These are phyloP conservation scores for Leccinum rimulosum DNA, from an alignment of 768 basidiomycete genomes.

Conservation along the genomic window DNA sequence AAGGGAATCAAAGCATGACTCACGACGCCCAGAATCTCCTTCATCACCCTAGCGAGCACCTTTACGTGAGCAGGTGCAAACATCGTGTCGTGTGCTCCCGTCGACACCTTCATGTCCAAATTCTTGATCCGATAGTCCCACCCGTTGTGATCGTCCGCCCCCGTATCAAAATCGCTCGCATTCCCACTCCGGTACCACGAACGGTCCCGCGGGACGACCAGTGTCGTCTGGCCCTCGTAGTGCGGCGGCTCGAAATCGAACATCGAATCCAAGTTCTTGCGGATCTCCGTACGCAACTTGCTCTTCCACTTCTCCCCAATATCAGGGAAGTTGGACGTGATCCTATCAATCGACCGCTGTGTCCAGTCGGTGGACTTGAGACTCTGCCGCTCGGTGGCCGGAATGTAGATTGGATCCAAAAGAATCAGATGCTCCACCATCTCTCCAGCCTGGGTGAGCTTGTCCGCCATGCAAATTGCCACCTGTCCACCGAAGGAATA, in stretches of 20 bases:
- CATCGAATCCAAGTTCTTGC: slow-evolving; percentile 33
- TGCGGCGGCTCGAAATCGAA: slow-evolving; percentile 31
- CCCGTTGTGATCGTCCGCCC: slow-evolving; percentile 31
- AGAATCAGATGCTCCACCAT: slow-evolving; percentile 25
- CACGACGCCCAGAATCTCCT: slow-evolving; percentile 16
- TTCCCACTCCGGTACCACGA: slow-evolving; percentile 31
- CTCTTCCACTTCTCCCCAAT: slow-evolving; percentile 33
- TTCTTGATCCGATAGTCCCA: slow-evolving; percentile 29
- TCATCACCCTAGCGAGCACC: slow-evolving; percentile 25
- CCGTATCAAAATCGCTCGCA: slow-evolving; percentile 31
- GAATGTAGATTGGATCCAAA: slow-evolving; percentile 32
- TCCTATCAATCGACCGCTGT: slow-evolving; percentile 29
- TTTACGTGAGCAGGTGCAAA: slow-evolving; percentile 34
- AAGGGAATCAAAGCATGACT: background rate
- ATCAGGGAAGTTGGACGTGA: slow-evolving; percentile 31
- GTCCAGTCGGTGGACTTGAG: slow-evolving; percentile 32
- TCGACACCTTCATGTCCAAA: slow-evolving; percentile 28
- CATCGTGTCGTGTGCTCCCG: slow-evolving; percentile 32
- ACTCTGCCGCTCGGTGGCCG: slow-evolving; percentile 25
- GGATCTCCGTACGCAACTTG: slow-evolving; percentile 29
- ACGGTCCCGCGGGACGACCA: slow-evolving; percentile 31
- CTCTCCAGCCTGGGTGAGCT: slow-evolving; percentile 24
- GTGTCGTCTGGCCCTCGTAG: slow-evolving; percentile 21
- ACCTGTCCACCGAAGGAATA: slow-evolving; percentile 32
- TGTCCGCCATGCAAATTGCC: slow-evolving; percentile 28